These are phyloP conservation scores for Alternaria gansuensis DNA, from an alignment of 2,329 filamentous ascomycete genomes.

Conservation along the genomic window DNA sequence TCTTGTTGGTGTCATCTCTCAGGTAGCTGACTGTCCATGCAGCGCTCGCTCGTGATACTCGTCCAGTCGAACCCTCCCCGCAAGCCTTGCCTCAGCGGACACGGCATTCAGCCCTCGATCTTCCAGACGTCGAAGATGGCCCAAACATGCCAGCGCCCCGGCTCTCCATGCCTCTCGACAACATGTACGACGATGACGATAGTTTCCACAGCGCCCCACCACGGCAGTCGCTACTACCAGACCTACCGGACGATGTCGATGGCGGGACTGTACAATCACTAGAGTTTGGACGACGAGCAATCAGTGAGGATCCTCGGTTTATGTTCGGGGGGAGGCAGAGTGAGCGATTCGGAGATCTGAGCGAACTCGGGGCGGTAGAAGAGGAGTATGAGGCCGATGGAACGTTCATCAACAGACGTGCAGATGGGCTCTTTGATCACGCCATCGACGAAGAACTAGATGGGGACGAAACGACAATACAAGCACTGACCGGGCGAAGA, in stretches of 20 bases:
- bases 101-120: conserved; percentile 52
- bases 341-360: conserved; percentile 61
- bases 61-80: conserved; percentile 59
- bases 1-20: neutral
- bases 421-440: conserved; percentile 52
- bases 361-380: conserved; percentile 48
- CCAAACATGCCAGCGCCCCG: conserved; percentile 55
- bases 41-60: conserved; percentile 62
- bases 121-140: conserved; percentile 58
- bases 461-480: conserved; percentile 44
- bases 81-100: conserved; percentile 42
- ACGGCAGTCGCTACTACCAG: conserved; percentile 49
- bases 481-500: conserved; percentile 43
- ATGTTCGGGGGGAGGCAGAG: conserved; percentile 60
- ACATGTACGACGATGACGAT: conserved; percentile 57
- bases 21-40: conserved; percentile 15
- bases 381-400: conserved; percentile 55
- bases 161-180: conserved; percentile 55
- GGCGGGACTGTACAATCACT: conserved; percentile 60
- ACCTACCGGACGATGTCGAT: conserved; percentile 50
- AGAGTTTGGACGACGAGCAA: conserved; percentile 55
- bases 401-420: conserved; percentile 49
- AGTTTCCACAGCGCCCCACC: conserved; percentile 53
- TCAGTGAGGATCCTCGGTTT: conserved; percentile 52
- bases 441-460: conserved; percentile 47